phyloP scores from a whole-genome alignment of 2,329 filamentous ascomycete genomes.

The Ramularia endophylla region DNA sequence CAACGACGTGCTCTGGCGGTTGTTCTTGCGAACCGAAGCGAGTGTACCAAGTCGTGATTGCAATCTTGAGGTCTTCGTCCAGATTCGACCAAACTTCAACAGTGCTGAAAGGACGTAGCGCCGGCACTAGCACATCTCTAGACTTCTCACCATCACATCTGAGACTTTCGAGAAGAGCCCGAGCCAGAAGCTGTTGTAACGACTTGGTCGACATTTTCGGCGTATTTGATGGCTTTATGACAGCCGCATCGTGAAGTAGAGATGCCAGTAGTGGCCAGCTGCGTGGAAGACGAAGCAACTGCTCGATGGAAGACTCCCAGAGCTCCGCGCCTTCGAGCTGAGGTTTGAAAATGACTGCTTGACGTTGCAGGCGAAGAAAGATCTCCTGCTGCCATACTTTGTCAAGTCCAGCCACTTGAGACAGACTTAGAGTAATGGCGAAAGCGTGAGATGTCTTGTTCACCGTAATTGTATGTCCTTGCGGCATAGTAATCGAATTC shows the following conservation, averaged over 20 bases:
- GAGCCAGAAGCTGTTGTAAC: slow-evolving; percentile 14
- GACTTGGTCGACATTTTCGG: not conserved
- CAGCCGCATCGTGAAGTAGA: slow-evolving; percentile 11
- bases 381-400: slow-evolving; percentile 20
- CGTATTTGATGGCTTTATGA: slow-evolving; percentile 2
- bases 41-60: slow-evolving; percentile 19
- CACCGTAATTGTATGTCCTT: slow-evolving; percentile 32
- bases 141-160: slow-evolving; percentile 1
- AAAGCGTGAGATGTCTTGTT: slow-evolving; percentile 17
- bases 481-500: slow-evolving; percentile 36
- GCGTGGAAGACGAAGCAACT: slow-evolving; percentile 11
- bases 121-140: slow-evolving; percentile 16
- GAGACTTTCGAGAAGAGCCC: slow-evolving; percentile 12
- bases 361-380: slow-evolving; percentile 16
- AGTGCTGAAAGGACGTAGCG: slow-evolving; percentile 8
- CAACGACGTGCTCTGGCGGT: slow-evolving; percentile 10
- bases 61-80: slow-evolving; percentile 23
- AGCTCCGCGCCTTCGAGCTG: slow-evolving; percentile 14
- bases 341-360: slow-evolving; percentile 5
- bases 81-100: slow-evolving; percentile 14
- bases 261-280: slow-evolving; percentile 9
- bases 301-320: slow-evolving; percentile 17
- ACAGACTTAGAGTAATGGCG: slow-evolving; percentile 22
- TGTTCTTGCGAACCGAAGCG: slow-evolving; percentile 13
- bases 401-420: slow-evolving; percentile 13